Conservation (phyloP, 164 flowering plant species). For the Tetrastigma voinierianum region DNA sequence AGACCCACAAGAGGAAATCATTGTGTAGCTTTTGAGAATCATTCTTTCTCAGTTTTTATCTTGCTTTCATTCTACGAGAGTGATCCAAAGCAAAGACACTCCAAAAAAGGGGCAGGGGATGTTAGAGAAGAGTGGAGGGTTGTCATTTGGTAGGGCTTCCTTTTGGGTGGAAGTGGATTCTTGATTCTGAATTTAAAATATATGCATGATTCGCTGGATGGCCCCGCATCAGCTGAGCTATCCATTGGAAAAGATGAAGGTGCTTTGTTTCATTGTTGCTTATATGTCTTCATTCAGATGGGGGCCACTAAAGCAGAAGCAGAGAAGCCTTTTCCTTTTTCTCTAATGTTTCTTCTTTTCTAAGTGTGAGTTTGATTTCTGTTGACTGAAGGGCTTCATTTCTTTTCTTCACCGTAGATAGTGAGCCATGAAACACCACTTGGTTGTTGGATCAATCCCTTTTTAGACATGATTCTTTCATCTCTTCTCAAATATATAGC, state of each 20-base stretch:
- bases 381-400: slow-evolving; percentile 10
- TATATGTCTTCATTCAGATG: slow-evolving; percentile 26
- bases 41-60: no score
- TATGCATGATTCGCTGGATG: slow-evolving; percentile 28
- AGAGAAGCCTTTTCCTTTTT: slow-evolving; percentile 11
- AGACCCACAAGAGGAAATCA: slow-evolving; percentile 31
- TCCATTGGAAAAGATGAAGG: slow-evolving; percentile 20
- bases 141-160: slow-evolving; percentile 26
- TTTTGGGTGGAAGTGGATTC: slow-evolving; percentile 43
- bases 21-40: slow-evolving; percentile 31
- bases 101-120: slow-evolving; percentile 21
- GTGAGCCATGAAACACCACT: slow-evolving; percentile 55
- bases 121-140: slow-evolving; percentile 22
- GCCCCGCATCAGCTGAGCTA: slow-evolving; percentile 21
- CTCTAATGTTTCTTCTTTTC: slow-evolving; percentile 10
- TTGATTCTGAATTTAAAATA: slow-evolving; percentile 40
- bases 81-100: slow-evolving; percentile 16
- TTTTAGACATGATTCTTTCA: slow-evolving; percentile 21
- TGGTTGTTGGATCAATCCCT: slow-evolving; percentile 20
- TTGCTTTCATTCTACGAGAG: slow-evolving; percentile 23
- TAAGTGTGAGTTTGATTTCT: slow-evolving; percentile 17
- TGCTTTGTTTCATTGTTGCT: slow-evolving; percentile 29
- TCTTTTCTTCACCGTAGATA: slow-evolving; percentile 30
- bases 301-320: slow-evolving; percentile 4
- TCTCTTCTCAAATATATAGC: background rate